phyloP scores from a whole-genome alignment of 2,329 filamentous ascomycete species.

The Stemphylium lycopersici region DNA sequence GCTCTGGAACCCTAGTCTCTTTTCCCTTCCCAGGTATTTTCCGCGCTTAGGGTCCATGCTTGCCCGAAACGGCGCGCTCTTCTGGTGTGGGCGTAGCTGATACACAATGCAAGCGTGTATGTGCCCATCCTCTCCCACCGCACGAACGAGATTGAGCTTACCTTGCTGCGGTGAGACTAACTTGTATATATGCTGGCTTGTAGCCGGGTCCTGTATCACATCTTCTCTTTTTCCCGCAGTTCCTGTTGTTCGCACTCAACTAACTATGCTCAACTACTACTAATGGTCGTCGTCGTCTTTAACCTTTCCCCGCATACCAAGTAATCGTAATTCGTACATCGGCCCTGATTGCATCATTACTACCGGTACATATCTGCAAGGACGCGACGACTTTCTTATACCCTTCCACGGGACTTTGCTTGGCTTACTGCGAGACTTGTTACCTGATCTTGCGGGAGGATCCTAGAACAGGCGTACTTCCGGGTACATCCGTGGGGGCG shows the following conservation, averaged over 20 bases:
- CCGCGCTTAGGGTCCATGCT: conserved; percentile 6
- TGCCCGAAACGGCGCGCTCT: conserved; percentile 8
- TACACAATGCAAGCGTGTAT: conserved; percentile 1
- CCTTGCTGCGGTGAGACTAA: no score
- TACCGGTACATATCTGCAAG: background rate
- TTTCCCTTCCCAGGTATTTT: background rate
- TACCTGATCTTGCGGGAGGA: background rate
- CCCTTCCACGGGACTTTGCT: background rate
- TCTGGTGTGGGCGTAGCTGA: conserved; percentile 14
- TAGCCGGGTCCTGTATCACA: no score
- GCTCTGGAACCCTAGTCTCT: background rate
- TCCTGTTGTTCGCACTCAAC: no score
- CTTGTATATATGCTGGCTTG: no score
- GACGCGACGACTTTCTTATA: background rate
- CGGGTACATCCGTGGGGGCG: background rate
- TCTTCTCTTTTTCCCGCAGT: no score
- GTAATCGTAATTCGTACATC: no score
- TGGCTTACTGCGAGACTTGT: background rate
- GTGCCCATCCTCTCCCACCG: background rate
- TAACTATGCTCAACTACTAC: no score
- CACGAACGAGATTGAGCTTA: background rate
- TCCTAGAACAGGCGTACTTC: background rate
- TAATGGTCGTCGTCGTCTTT: no score
- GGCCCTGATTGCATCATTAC: no score
- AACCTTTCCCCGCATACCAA: no score